Evolutionary conservation across 441 rosid genomes (phyloP).

Genomic region (Capsella rubella): DNA sequence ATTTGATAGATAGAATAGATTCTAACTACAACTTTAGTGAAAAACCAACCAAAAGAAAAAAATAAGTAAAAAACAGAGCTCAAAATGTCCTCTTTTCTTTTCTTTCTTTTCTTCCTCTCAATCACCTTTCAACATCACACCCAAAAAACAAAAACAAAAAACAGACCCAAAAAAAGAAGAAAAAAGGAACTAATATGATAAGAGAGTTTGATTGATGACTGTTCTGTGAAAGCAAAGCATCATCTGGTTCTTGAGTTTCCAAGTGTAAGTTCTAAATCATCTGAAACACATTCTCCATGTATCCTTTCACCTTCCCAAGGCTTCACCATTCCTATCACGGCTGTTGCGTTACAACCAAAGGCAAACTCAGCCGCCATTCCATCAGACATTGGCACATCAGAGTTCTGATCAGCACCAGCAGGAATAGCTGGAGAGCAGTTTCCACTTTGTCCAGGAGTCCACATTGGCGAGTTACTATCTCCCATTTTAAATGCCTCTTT

Average conservation of each 20-base stretch:
- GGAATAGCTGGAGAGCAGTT: constrained; percentile 73
- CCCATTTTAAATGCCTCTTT: constrained; percentile 57
- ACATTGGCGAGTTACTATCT: constrained; percentile 57
- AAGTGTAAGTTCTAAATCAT: constrained; percentile 82
- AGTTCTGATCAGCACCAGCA: constrained; percentile 58
- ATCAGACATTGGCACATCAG: constrained; percentile 71
- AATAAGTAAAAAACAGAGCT: not conserved
- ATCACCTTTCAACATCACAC: constrained; percentile 41
- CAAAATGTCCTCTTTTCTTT: constrained; percentile 23
- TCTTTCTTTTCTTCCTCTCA: not conserved
- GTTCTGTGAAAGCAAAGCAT: constrained; percentile 23
- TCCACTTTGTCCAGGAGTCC: constrained; percentile 81
- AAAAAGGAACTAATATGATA: constrained; percentile 22
- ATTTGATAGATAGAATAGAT: constrained; percentile 10
- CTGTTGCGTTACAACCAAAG: constrained; percentile 58
- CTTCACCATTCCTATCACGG: constrained; percentile 64
- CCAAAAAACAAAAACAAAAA: constrained; percentile 4
- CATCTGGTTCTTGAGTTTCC: constrained; percentile 82
- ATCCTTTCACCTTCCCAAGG: constrained; percentile 88
- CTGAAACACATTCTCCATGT: constrained; percentile 73
- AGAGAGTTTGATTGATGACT: constrained; percentile 16
- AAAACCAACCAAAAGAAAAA: constrained; percentile 24
- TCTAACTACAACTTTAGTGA: constrained; percentile 37
- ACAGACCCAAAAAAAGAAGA: not conserved
- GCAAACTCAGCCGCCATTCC: constrained; percentile 74